Evolutionary conservation across 1,284 basidiomycete species (phyloP).

Genomic region (Ceratobasidium sp.): DNA sequence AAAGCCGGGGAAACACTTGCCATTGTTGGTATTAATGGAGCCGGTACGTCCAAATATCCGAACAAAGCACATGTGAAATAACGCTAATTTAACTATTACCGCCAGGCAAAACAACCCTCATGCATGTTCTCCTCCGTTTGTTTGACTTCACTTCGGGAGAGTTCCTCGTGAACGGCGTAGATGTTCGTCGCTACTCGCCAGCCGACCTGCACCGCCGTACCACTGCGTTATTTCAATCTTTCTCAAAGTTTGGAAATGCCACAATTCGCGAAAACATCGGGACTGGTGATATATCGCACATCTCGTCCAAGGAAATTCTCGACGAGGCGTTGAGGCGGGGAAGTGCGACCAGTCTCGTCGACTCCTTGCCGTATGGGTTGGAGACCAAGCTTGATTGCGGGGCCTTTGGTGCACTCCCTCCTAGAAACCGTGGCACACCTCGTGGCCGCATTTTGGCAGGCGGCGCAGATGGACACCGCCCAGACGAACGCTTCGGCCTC

Average conservation of each 20-base stretch:
- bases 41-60: constrained; percentile 51
- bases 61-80: constrained; percentile 33
- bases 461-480: constrained; percentile 19
- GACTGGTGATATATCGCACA: constrained; percentile 69
- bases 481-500: constrained; percentile 33
- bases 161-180: constrained; percentile 75
- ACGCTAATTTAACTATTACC: constrained; percentile 46
- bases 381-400: constrained; percentile 74
- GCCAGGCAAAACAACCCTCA: constrained; percentile 84
- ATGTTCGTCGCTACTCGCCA: constrained; percentile 74
- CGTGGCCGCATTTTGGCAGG: constrained; percentile 24
- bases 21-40: constrained; percentile 73
- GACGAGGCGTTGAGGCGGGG: constrained; percentile 74
- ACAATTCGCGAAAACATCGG: constrained; percentile 84
- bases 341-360: constrained; percentile 73
- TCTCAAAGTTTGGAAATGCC: constrained; percentile 77
- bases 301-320: constrained; percentile 62
- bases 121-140: constrained; percentile 81
- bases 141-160: constrained; percentile 77
- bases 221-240: constrained; percentile 86
- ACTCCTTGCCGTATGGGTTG: constrained; percentile 73
- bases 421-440: constrained; percentile 28
- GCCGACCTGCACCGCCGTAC: constrained; percentile 77
- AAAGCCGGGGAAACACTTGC: constrained; percentile 82
- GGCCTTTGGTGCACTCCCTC: constrained; percentile 62